Evolutionary conservation across 2,329 filamentous ascomycete species (phyloP).

Genomic region (Nannizziopsis barbatae): DNA sequence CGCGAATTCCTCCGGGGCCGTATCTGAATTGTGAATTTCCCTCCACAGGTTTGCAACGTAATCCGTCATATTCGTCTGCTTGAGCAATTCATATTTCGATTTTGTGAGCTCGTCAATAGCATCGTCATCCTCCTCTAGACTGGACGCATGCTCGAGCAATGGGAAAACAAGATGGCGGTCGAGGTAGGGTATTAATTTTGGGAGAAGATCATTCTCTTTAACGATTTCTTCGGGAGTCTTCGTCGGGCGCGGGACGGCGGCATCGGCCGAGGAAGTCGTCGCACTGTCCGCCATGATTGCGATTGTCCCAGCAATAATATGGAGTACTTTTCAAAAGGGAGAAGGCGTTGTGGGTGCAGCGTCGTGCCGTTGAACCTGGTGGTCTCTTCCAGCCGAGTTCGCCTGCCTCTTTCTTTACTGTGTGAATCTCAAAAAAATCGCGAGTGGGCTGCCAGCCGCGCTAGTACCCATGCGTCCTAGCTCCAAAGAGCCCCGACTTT

Average conservation of each 20-base stretch:
- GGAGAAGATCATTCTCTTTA: slow-evolving; percentile 68
- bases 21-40: slow-evolving; percentile 69
- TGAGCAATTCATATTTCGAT: slow-evolving; percentile 85
- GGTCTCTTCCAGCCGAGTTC: neutral
- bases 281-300: slow-evolving; percentile 42
- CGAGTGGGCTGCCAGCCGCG: neutral
- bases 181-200: slow-evolving; percentile 80
- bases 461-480: slow-evolving; percentile 4
- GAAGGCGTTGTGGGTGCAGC: neutral
- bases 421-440: slow-evolving; percentile 8
- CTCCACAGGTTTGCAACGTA: slow-evolving; percentile 88
- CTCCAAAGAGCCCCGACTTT: neutral
- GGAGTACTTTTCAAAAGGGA: slow-evolving; percentile 9
- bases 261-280: slow-evolving; percentile 40
- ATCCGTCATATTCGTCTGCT: slow-evolving; percentile 98
- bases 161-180: slow-evolving; percentile 96
- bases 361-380: no score
- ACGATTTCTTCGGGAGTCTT: slow-evolving; percentile 44
- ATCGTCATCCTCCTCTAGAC: slow-evolving; percentile 62
- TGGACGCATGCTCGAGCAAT: slow-evolving; percentile 79
- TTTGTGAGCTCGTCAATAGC: slow-evolving; percentile 57
- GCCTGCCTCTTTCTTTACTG: slow-evolving; percentile 7
- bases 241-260: slow-evolving; percentile 36
- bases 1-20: slow-evolving; percentile 72
- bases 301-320: slow-evolving; percentile 11